Evolutionary conservation across 2,329 filamentous ascomycete species (phyloP), one percentile per base, ranked within the genome.

Genomic region (Neonectria faginata): DNA sequence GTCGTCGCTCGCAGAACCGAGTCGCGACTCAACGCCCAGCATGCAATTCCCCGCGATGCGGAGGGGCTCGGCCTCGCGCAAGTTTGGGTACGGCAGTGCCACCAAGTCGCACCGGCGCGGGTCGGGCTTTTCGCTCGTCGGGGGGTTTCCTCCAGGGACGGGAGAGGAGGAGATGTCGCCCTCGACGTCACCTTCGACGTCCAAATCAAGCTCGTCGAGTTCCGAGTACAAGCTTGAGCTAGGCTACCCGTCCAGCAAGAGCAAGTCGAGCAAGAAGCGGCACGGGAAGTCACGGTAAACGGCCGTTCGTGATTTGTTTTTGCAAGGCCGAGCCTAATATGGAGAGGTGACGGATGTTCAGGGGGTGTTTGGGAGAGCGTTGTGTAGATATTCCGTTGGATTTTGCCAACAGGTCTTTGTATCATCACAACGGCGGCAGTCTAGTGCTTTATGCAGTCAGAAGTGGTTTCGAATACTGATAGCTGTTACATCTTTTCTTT

Each of bases 41-140:
- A 75, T 79, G 70, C 75, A 75, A 16, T 80, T 78, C 59, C 62
- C 73, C 41, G 79, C 82, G 33, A 71, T 76, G 25, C 77, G 77
- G 64, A 82, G 79, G 64, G 76, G 77, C 27, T 80, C 77, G 41
- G 67, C 73, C 22, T 73, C 77, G 42, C 78, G 78, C 65, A 82
- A 80, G 67, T 76, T 76, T 47, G 77, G 80, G 36, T 74, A 76
- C 61, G 71, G 69, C 31, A 67, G 68, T n/a, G 71, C 74, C 41
- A 66, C 67, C 45, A 75, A 72, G 52, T 74, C 75, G 20, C 75
- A 76, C 64, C 71, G 75, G 31, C 76, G 76, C 53, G 72, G 71
- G 12, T 73, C 74, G 18, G 71, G 68, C 36, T 74, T 75, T 48
- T 73, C 74, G n/a, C 67, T 71, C 50, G 60, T 65, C 47, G 64